Base-by-base conservation (phyloP, 805 yeast species). In the Kuraishia cidri region DNA sequence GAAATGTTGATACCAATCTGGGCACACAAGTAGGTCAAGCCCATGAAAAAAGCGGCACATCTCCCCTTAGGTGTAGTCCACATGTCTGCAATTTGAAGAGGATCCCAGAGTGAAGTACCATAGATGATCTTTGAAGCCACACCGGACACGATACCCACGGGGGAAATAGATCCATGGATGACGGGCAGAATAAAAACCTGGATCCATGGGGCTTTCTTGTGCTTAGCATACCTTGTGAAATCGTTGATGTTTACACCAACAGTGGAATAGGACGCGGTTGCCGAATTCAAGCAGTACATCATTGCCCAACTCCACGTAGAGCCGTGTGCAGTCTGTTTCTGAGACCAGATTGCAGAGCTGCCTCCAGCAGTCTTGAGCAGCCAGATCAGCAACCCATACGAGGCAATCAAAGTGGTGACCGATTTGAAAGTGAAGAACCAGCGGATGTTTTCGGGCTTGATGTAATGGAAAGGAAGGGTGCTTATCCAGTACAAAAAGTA, bases 211-310 rank as follows among this genome's bases (percentile, higher is more conserved):
- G 62, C 53, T 26, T 44, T 46, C 32, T 19, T 63, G 54, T 28
- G 44, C 47, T 33, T 65, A 62, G 87, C 78, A 48, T 79, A 77
- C 52, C 92, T 71, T 9, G 87, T 64, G 54, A 81, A 81, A 61
- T 82, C 92, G 3, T 90, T 86, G 11, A 84, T 78, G 54, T 82
- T 82, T 32, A 78, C 64, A 46, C 81, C 76, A 46, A 82, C 66
- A 12, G 90, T 76, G 5, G 88, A 86, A 48, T 81, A 82, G 54
- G 80, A 80, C 15, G 85, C 81, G 43, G 81, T 57, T 22, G 84
- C 66, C 53, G 72, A 74, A 86, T 82, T 77, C 19, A 75, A 63
- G 6, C 84, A 69, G 40, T 62, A 63, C 29, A 81, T 69, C 47
- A 80, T 80, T 1, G 78, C 79, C 94, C 94, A 83, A 7, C 68